Percentiles rank a stretch among this genome's conserved stretches.
Evolutionary conservation across 2,329 filamentous ascomycete species (phyloP).

Genomic region (Hypomyces perniciosus): DNA sequence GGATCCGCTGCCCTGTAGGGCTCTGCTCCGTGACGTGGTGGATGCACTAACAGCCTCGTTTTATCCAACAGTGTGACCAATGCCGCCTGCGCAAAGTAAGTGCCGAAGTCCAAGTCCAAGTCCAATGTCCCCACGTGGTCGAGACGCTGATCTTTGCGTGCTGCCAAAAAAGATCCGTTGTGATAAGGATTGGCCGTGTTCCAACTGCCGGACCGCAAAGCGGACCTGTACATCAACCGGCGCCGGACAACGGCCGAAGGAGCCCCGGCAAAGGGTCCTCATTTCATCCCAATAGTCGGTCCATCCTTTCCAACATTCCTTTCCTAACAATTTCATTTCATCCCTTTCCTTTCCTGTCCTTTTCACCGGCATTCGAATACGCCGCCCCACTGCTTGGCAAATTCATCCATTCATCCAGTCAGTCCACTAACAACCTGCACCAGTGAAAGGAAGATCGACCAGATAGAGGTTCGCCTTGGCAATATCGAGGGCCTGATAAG

Average conservation of each 20-base stretch:
- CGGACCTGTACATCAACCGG: conserved; percentile 50
- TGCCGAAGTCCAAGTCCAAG: conserved; percentile 5
- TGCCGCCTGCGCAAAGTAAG: conserved; percentile 37
- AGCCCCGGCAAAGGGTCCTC: conserved; percentile 49
- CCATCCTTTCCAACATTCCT: not conserved
- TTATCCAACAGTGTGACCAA: conserved; percentile 37
- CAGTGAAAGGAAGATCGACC: conserved; percentile 49
- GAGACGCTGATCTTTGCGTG: not conserved
- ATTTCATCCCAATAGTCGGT: conserved; percentile 57
- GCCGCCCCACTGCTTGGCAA: not conserved
- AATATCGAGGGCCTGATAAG: conserved; percentile 40
- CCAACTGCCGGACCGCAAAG: conserved; percentile 50
- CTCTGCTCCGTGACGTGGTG: not conserved
- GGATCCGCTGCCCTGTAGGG: not conserved
- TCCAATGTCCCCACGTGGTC: not conserved
- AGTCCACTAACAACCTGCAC: not conserved
- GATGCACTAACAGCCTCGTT: not conserved
- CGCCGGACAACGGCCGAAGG: conserved; percentile 47
- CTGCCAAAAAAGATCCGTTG: conserved; percentile 45
- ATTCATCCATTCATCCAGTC: not conserved
- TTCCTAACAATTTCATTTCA: not conserved
- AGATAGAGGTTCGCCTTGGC: conserved; percentile 39
- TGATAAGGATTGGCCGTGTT: conserved; percentile 52
- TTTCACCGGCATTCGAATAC: not conserved
- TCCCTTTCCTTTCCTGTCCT: not conserved